Evolutionary conservation across 129 eudicot species (phyloP).

Genomic region (Apium graveolens): DNA sequence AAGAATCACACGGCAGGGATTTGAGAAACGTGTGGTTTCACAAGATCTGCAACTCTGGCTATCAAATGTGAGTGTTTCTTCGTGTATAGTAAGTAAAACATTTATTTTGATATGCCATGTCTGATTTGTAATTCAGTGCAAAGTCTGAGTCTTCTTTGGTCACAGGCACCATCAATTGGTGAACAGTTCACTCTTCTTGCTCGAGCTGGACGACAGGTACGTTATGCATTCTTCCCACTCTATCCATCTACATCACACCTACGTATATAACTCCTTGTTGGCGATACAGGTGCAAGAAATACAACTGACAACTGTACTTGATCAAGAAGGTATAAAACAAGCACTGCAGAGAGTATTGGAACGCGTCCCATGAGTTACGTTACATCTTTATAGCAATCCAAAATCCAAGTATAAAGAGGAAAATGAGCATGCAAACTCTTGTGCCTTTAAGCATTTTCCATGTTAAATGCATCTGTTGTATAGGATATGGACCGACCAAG

Average conservation of each 20-base stretch:
- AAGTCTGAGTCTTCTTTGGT: background rate
- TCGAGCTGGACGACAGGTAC: conserved; percentile 94
- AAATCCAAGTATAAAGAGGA: background rate
- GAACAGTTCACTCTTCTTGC: conserved; percentile 79
- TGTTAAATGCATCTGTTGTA: background rate
- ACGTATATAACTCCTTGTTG: background rate
- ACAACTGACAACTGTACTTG: conserved; percentile 69
- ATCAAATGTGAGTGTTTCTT: conserved; percentile 63
- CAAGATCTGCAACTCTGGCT: conserved; percentile 99
- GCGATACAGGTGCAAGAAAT: conserved; percentile 76
- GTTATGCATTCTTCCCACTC: background rate
- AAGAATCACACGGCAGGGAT: conserved; percentile 82
- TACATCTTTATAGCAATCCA: background rate
- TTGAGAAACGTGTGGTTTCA: conserved; percentile 90
- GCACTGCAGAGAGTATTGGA: conserved; percentile 80
- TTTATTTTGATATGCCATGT: background rate
- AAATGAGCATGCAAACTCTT: background rate
- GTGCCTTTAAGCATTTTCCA: background rate
- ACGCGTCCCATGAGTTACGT: conserved; percentile 60
- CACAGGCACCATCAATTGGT: conserved; percentile 68
- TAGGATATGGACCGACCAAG: background rate
- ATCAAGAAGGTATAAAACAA: conserved; percentile 82
- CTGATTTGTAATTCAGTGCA: background rate
- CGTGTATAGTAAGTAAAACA: background rate
- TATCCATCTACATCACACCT: background rate